Evolutionary conservation across 2,329 filamentous ascomycete species (phyloP).

Genomic region (Neocucurbitaria cava): DNA sequence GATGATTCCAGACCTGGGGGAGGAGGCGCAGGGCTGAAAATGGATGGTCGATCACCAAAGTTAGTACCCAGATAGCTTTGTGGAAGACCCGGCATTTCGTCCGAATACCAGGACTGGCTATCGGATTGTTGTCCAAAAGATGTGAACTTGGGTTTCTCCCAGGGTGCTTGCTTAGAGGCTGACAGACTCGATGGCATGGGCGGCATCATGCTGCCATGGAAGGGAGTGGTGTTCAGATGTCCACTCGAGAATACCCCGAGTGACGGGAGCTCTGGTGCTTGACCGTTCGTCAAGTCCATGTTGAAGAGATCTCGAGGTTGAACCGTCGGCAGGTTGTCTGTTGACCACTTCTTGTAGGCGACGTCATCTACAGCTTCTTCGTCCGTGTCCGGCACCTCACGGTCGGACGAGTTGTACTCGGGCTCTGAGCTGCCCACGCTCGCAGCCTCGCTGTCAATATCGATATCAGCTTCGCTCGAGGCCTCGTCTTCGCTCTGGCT

Average conservation of each 20-base stretch:
- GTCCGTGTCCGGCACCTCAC: conserved; percentile 7
- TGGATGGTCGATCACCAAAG: conserved; percentile 12
- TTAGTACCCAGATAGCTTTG: conserved; percentile 12
- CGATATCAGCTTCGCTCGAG: conserved; percentile 8
- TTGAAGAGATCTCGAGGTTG: background rate
- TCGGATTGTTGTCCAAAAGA: conserved; percentile 13
- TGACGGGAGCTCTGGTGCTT: conserved; percentile 1
- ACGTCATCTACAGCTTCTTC: background rate
- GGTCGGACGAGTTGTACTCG: conserved; percentile 7
- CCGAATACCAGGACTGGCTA: conserved; percentile 7
- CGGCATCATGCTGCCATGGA: conserved; percentile 9
- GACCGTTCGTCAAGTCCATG: background rate
- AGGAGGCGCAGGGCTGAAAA: conserved; percentile 15
- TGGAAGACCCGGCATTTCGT: conserved; percentile 2
- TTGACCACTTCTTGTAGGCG: background rate
- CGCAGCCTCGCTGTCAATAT: conserved; percentile 16
- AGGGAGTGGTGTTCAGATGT: background rate
- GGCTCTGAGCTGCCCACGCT: conserved; percentile 14
- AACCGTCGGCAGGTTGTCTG: background rate
- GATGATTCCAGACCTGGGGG: conserved; percentile 10
- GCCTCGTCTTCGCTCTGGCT: conserved; percentile 7
- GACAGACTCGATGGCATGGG: conserved; percentile 27
- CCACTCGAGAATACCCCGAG: conserved; percentile 2
- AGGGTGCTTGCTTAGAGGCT: conserved; percentile 15
- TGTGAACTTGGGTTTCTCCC: conserved; percentile 8